Base-by-base conservation (phyloP, 495 filamentous ascomycete genomes). In the Penicillium macrosclerotiorum region DNA sequence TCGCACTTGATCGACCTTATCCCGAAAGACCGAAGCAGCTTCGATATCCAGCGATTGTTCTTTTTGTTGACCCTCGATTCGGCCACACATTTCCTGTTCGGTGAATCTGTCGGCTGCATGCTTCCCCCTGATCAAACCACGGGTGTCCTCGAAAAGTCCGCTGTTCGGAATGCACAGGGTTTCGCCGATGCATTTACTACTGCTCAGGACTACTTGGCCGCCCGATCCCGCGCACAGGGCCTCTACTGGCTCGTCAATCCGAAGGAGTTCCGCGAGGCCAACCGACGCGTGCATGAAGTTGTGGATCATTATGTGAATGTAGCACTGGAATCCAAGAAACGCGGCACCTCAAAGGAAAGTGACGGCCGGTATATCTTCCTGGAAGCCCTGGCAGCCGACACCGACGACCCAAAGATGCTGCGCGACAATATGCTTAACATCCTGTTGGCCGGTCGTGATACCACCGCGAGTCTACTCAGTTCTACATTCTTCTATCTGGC, bases 31-130 rank as follows among this genome's bases (percentile, higher is more conserved):
- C 55, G 69, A 5, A 67, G 63, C 5, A 59, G 64, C n/a, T 78
- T 87, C 39, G 82, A 88, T 45, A 72, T 88, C 22, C 77, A 84
- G 49, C 63, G 60, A 1, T 67, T 82, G 5, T 79, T 88, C 45
- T 79, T 78, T 49, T 65, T 74, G 34, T 55, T 86, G 34, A 85
- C 83, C 3, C 76, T 85, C 42, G 84, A 88, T 60, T 78, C 75
- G 0, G 81, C 83, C 2, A 86, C 83, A 0, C 82, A 86, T 31
- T 86, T 88, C 56, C 66, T 88, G 40, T 82, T 83, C 43, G 81
- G 81, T 14, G 73, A 80, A 49, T 78, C 75, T 29, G 62, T 76
- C 1, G 59, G 72, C 33, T 71, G 67, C 22, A 62, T 80, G 51
- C 43, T 47, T 6, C 47, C 55, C 2, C 45, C 46, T 0, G 55